phyloP scores from a whole-genome alignment of 257 asterid species.

The Anisodus tanguticus region DNA sequence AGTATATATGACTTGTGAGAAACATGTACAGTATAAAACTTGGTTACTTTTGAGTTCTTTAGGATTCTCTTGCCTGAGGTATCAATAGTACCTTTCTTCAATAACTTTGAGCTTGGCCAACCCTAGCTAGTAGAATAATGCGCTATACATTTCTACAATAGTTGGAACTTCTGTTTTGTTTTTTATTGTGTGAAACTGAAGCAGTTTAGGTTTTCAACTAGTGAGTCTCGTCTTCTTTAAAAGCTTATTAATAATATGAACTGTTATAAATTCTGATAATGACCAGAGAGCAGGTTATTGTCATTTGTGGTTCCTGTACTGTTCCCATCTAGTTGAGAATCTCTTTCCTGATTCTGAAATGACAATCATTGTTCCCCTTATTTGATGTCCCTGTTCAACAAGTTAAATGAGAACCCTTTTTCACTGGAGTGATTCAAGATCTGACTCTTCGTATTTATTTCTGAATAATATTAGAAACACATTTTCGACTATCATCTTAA shows the following conservation, averaged over 20 bases:
- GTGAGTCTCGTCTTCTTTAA: not conserved
- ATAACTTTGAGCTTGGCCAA: constrained; percentile 27
- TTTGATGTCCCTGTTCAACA: constrained; percentile 15
- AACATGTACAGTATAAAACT: not conserved
- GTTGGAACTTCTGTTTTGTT: not conserved
- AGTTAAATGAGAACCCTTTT: constrained; percentile 14
- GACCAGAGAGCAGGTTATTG: constrained; percentile 10
- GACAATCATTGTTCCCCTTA: constrained; percentile 15
- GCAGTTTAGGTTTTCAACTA: constrained; percentile 8
- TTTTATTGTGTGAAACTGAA: constrained; percentile 21
- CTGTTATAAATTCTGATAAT: constrained; percentile 1
- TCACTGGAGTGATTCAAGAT: not conserved
- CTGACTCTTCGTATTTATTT: not conserved
- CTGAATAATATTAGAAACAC: not conserved
- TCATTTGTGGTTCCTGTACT: constrained; percentile 25
- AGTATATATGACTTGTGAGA: not conserved
- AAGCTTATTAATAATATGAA: not conserved
- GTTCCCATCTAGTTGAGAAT: not conserved
- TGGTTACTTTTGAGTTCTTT: not conserved
- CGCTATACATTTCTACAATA: not conserved
- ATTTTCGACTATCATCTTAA: not conserved
- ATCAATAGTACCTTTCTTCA: constrained; percentile 19
- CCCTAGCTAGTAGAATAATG: constrained; percentile 24
- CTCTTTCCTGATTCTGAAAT: not conserved
- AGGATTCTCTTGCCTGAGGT: not conserved